A percentile compares a stretch with the other conserved stretches of the same genome.
phyloP scores from a whole-genome alignment of 2,329 filamentous ascomycete species.

The Fonsecaea pedrosoi region DNA sequence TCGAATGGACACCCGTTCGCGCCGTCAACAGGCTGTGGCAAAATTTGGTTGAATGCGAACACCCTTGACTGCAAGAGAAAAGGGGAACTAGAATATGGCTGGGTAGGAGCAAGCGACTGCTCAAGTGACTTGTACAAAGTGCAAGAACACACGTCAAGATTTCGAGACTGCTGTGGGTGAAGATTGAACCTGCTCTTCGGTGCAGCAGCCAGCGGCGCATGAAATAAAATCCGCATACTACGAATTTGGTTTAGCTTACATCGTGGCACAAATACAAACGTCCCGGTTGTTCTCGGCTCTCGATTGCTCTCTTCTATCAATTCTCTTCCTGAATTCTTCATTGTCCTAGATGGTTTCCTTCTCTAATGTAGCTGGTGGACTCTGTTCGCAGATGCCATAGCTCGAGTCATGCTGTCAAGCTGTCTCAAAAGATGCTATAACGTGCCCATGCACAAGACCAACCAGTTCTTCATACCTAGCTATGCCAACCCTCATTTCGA shows the following conservation, averaged over 20 bases:
- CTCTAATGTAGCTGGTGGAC: background rate
- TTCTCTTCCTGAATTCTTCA: background rate
- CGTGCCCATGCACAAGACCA: background rate
- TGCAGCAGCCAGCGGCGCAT: background rate
- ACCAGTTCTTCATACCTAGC: background rate
- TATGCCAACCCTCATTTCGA: constrained; percentile 32
- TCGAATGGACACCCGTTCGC: background rate
- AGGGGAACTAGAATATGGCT: background rate
- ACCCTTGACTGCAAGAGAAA: background rate
- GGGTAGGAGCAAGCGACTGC: background rate
- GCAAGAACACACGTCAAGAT: background rate
- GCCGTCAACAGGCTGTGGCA: background rate
- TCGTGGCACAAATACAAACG: background rate
- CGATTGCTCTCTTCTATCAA: background rate
- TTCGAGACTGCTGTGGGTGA: background rate
- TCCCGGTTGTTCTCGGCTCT: constrained; percentile 11
- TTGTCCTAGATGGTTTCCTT: background rate
- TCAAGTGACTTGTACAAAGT: background rate
- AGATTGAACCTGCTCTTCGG: background rate
- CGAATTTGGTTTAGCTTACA: constrained; percentile 3
- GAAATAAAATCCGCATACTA: constrained; percentile 4
- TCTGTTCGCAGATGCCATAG: background rate
- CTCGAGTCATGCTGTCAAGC: background rate
- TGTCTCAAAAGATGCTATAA: background rate
- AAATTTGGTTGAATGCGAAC: background rate